Base-by-base conservation (phyloP, 2,329 filamentous ascomycete genomes). In the Cercospora sp. region DNA sequence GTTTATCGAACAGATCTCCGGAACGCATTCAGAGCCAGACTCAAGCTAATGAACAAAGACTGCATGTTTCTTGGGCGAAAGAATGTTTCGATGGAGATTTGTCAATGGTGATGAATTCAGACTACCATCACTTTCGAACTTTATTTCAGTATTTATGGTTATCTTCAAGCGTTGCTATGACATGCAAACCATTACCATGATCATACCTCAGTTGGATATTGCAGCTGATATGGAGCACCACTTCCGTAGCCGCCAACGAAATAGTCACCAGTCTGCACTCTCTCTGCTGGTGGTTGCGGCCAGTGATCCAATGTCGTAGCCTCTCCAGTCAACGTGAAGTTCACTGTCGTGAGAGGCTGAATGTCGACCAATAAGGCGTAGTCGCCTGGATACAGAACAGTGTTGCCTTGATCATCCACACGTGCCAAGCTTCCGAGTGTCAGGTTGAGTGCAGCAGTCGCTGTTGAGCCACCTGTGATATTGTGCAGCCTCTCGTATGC, bases 331-430 rank as follows among this genome's bases (percentile, higher is more conserved):
- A 87, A 75, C 2, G 78, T 81, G 68, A 87, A 85, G 23, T 80
- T 80, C 53, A 81, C 70, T 39, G 70, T 76, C 0, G 80, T 77
- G 59, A 80, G 72, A 1, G 80, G 79, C 60, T 81, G 80, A 65
- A 80, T 76, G 73, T 87, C 85, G 8, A 87, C 63, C 60, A 80
- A 71, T 10, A 87, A 57, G 7, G 75, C 79, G 70, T 88, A 88
- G 18, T 79, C 79, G 0, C 85, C 86, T 0, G 85, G 86, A 74
- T 85, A 87, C 9, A 88, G 72, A 13, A 86, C 81, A 59, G 78
- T 80, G 68, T 85, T 82, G 0, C 86, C 87, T 2, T 76, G 77
- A 48, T 82, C 80, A 66, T 87, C 84, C 0, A 82, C 81, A 1
- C 86, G 77, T 1, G 83, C 82, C 42, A 88, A 72, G 26, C 79